Evolutionary conservation across 305 asterid species (phyloP), one percentile per base, ranked within the genome.

Genomic region (Fraxinus xanthoxyloides): DNA sequence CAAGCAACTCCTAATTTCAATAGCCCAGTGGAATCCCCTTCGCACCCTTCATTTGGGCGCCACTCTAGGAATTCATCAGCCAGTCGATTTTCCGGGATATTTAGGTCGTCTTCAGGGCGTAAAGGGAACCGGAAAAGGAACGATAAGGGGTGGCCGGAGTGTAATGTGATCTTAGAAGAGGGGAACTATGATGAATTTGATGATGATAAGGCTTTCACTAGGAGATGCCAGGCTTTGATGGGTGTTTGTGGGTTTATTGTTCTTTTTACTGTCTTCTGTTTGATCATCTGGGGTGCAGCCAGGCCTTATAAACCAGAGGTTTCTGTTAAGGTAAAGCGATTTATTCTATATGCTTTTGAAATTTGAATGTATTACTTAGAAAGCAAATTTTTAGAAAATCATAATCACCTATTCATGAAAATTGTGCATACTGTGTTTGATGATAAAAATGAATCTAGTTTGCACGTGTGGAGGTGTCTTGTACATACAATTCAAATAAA

Each of bases 91-190:
- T 95, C 98, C 7, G 99, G 99, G 40, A 93, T 95, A 12, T 95
- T 95, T 82, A 84, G 97, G 85, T 95, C 99, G 2, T 87, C 97
- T 0, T 95, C 99, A 0, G 98, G 98, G 61, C 85, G 96, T 75
- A 92, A 93, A 77, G 87, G 87, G 23, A 88, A 90, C 76, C 86
- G 97, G 74, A 94, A 90, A 72, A 87, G 91, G 80, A 95, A 94
- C 77, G 98, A 95, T 7, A 94, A 95, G 84, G 99, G 98, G 17
- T 94, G 99, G 99, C 98, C 97, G 15, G 97, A 95, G 87, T 94
- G 98, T 75, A 85, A 94, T 85, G 99, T 95, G 83, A 93, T 95
- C 30, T 17, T 89, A 54, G 99, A 95, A 79, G 99, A 95, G 38
- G 99, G 99, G 15, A 91, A 89, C 46, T 94, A 92, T 69, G 98